Evolutionary conservation across 768 basidiomycete genomes (phyloP).

Genomic region (Serendipita indica): DNA sequence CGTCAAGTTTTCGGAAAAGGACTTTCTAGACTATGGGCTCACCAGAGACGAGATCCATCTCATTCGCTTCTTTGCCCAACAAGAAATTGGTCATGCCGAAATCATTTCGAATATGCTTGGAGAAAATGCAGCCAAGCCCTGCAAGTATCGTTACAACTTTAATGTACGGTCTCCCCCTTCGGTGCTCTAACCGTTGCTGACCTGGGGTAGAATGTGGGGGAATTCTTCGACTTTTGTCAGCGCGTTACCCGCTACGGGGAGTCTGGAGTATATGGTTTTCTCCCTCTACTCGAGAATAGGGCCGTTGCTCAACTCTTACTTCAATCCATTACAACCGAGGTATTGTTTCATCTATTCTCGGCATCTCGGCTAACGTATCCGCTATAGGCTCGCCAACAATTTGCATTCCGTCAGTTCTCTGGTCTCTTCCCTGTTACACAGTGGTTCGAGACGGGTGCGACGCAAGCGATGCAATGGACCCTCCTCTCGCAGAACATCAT

Average conservation of each 20-base stretch:
- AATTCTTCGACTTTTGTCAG: slow-evolving; percentile 47
- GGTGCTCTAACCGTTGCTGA: too few relatives aligned
- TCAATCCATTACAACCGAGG: slow-evolving; percentile 44
- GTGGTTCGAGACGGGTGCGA: slow-evolving; percentile 41
- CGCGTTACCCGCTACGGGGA: slow-evolving; percentile 40
- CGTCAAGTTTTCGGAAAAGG: slow-evolving; percentile 35
- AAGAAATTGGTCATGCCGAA: slow-evolving; percentile 47
- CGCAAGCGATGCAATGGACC: slow-evolving; percentile 51
- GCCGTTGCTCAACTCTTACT: slow-evolving; percentile 36
- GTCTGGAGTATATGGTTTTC: slow-evolving; percentile 46
- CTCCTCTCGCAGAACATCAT: slow-evolving; percentile 38
- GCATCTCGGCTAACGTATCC: background rate
- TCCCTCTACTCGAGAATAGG: slow-evolving; percentile 46
- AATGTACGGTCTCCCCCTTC: too few relatives aligned
- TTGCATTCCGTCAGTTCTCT: slow-evolving; percentile 48
- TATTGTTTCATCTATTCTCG: background rate
- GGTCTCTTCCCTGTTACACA: slow-evolving; percentile 36
- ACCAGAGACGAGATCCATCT: slow-evolving; percentile 22
- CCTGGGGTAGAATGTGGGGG: slow-evolving; percentile 37
- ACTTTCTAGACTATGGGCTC: slow-evolving; percentile 42
- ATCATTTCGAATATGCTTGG: slow-evolving; percentile 39
- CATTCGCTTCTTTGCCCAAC: slow-evolving; percentile 48
- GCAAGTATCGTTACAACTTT: slow-evolving; percentile 38
- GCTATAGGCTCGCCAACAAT: slow-evolving; percentile 39
- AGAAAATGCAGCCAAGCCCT: slow-evolving; percentile 33